Base-by-base conservation (phyloP, 345 rosid species). In the Microcos paniculata region DNA sequence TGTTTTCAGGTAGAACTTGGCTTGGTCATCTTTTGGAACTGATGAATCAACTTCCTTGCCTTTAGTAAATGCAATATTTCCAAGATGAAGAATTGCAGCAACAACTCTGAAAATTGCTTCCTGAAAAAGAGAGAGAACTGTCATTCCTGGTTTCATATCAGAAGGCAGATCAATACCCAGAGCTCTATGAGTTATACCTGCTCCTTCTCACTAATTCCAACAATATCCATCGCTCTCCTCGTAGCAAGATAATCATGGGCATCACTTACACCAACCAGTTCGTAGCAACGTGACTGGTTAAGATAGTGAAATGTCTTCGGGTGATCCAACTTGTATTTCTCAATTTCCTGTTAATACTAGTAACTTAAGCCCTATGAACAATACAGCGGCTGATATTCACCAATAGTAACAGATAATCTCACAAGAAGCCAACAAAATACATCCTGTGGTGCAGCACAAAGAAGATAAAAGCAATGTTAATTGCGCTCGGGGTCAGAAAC, bases 361-460 rank as follows among this genome's bases (percentile, higher is more conserved):
- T 19, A 79, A 40, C 66, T 58, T 84, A 69, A 70, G 74, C 38
- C 43, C 16, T 80, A 24, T 23, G 64, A 59, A 12, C 10, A 53
- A 23, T n/a, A 65, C 67, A 69, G 24, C 61, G 51, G 23, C 48
- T 30, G 18, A 30, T n/a, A 42, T 18, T 31, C 61, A 38, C 15
- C 75, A 40, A 28, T 19, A 30, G 30, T 56, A 0, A 45, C 0
- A 45, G 56, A 70, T 71, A 72, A 73, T 68, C 51, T 51, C 30
- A 57, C 31, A 19, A 42, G 62, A 51, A 67, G 68, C 7, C 23
- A 69, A 79, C 55, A 76, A 72, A 40, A 62, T 84, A 90, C 98
- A 94, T 94, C 98, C 69, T 88, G 98, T n/a, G 98, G 98, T 76
- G 98, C 97, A 19, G 90, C 90, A 86, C 98, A 94, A 64, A 94